phyloP scores from a whole-genome alignment of 768 basidiomycete species.

The Lactarius sp. region DNA sequence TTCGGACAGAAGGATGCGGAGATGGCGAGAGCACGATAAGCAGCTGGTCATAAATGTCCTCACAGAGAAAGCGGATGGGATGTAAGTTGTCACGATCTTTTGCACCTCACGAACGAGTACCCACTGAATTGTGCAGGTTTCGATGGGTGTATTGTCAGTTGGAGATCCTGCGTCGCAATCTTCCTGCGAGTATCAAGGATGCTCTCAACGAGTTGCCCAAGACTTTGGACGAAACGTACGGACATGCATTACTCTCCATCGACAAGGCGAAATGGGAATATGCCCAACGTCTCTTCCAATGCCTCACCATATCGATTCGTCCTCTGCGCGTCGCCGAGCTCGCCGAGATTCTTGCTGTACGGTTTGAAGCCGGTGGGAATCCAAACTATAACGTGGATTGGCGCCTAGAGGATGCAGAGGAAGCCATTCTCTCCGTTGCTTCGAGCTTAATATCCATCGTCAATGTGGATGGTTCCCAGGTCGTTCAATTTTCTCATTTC shows the following conservation, averaged over 20 bases:
- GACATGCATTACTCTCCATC: not conserved
- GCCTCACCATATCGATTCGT: not conserved
- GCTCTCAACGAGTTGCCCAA: not conserved
- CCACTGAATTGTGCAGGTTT: not conserved
- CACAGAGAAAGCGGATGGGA: slow-evolving; percentile 8
- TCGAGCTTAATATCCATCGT: not conserved
- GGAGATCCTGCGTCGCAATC: slow-evolving; percentile 1
- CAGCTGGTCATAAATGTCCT: not conserved
- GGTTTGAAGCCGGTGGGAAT: not conserved
- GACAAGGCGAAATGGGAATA: not conserved
- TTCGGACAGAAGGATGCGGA: slow-evolving; percentile 4
- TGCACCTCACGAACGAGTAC: too few relatives aligned
- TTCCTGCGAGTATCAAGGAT: slow-evolving; percentile 1
- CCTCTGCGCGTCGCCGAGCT: slow-evolving; percentile 8
- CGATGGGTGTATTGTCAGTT: slow-evolving; percentile 13
- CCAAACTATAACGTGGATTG: not conserved
- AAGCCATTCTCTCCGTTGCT: slow-evolving; percentile 3
- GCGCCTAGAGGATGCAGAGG: slow-evolving; percentile 3
- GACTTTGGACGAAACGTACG: slow-evolving; percentile 13
- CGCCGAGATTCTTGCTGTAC: slow-evolving; percentile 8
- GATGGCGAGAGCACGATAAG: slow-evolving; percentile 2
- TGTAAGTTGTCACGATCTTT: not conserved
- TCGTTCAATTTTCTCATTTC: slow-evolving; percentile 15
- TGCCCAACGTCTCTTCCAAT: slow-evolving; percentile 15
- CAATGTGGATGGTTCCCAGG: not conserved